Base-by-base conservation (phyloP, 208 protist species). In the Angomonas ambiguus region DNA sequence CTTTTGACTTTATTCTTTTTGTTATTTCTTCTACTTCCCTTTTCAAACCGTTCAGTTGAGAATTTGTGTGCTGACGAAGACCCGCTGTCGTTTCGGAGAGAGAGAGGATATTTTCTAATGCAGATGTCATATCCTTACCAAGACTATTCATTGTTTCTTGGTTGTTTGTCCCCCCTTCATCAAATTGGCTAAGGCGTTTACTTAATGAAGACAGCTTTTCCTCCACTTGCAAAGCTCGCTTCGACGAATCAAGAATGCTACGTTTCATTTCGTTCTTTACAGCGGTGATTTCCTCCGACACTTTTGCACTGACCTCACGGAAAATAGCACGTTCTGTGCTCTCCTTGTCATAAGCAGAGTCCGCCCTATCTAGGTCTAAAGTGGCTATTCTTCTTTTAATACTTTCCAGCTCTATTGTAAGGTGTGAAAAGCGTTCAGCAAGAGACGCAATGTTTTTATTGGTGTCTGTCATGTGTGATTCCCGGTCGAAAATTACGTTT, bases 341-440 rank as follows among this genome's bases (percentile, higher is more conserved):
- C 25, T 18, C 67, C 61, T 20, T 41, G 27, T 16, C 67, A 65
- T 31, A 51, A 24, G 51, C 41, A 10, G 11, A 62, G 30, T 10
- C 51, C 56, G 33, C 69, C 56, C 65, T 22, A 31, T 69, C 51
- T 25, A 72, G 41, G 49, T 87, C 81, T 28, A 82, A 13, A 24
- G 69, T 42, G 0, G 71, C 75, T 18, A 87, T 48, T 11, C 81
- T 68, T 11, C 77, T 73, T 67, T 87, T 83, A 27, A 83, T 56
- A 25, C 77, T 66, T 45, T 87, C 81, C 61, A 87, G 22, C 33
- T 83, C 81, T 0, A 82, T 60, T 34, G 83, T 62, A 8, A 75
- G 71, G 8, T 68, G 74, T 2, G 74, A 34, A 4, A 83, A 32
- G 25, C 81, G 74, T 4, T 60, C 62, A 13, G 25, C 11, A 2